phyloP scores from a whole-genome alignment of 495 filamentous ascomycete species.

The Penicillium arizonense region DNA sequence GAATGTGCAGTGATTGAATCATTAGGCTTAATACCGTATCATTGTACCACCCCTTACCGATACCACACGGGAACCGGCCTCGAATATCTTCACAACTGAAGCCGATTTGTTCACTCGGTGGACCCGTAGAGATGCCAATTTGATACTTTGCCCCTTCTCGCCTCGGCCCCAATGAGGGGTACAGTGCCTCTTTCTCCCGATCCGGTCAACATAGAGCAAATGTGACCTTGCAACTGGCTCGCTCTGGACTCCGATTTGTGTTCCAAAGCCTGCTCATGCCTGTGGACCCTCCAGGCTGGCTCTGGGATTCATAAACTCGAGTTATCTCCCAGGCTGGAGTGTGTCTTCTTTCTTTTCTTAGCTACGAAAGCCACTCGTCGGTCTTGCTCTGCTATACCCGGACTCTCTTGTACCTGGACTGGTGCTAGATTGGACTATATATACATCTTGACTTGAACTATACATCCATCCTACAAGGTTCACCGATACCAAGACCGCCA shows the following conservation, averaged over 20 bases:
- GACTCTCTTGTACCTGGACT: not conserved
- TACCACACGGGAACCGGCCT: not conserved
- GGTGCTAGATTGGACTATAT: not conserved
- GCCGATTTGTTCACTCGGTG: slow-evolving; percentile 6
- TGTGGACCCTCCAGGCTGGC: not conserved
- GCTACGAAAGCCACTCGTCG: slow-evolving; percentile 3
- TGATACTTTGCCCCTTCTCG: not conserved
- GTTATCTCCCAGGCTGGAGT: not conserved
- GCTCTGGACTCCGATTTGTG: slow-evolving; percentile 5
- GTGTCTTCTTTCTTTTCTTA: not conserved
- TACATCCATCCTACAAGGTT: not conserved
- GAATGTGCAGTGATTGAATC: not conserved
- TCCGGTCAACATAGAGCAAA: slow-evolving; percentile 17
- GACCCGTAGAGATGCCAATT: slow-evolving; percentile 8
- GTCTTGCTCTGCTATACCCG: slow-evolving; percentile 4
- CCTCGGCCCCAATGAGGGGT: not conserved
- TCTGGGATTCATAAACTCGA: not conserved
- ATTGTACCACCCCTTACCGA: not conserved
- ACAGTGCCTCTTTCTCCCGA: slow-evolving; percentile 8
- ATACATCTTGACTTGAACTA: slow-evolving; percentile 11
- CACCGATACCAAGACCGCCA: slow-evolving; percentile 2
- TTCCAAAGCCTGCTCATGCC: not conserved
- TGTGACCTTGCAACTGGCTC: slow-evolving; percentile 14
- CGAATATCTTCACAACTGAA: not conserved
- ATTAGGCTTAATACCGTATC: too few relatives aligned